phyloP scores from a whole-genome alignment of 345 rosid genomes.

The Hypericum perforatum region DNA sequence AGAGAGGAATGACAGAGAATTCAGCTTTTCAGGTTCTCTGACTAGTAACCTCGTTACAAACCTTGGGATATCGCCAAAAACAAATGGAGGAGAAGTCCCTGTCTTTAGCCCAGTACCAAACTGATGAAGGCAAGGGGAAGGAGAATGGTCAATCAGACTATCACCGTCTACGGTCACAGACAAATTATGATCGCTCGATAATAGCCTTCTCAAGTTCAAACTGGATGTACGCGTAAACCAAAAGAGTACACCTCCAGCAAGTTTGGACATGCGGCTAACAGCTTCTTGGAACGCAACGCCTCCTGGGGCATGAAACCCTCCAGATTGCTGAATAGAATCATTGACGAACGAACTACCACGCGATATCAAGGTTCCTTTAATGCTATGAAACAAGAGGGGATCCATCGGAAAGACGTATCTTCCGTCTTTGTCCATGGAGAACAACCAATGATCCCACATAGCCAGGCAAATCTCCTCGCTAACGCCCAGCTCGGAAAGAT shows the following conservation, averaged over 20 bases:
- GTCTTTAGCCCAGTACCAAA: conserved; percentile 23
- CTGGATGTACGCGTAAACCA: conserved; percentile 39
- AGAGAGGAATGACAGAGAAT: conserved; percentile 46
- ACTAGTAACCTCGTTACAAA: conserved; percentile 33
- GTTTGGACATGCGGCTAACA: conserved; percentile 47
- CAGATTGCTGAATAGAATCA: conserved; percentile 21
- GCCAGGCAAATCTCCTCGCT: neutral
- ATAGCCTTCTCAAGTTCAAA: conserved; percentile 34
- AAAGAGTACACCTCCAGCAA: conserved; percentile 44
- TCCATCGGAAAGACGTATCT: conserved; percentile 36
- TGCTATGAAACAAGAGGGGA: conserved; percentile 31
- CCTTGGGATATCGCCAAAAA: conserved; percentile 37
- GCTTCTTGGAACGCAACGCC: conserved; percentile 45
- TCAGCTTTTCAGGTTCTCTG: conserved; percentile 52
- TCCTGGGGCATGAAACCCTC: conserved; percentile 34
- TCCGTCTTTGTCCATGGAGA: conserved; percentile 41
- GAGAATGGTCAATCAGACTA: conserved; percentile 27
- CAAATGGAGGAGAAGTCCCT: conserved; percentile 18
- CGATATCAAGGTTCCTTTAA: conserved; percentile 33
- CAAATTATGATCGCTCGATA: conserved; percentile 25
- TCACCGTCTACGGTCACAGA: conserved; percentile 24
- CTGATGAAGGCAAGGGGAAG: conserved; percentile 17
- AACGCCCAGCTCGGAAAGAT: conserved; percentile 13
- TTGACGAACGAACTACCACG: conserved; percentile 23
- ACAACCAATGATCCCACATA: conserved; percentile 38